phyloP scores from a whole-genome alignment of 108 stramenopile species.

The Pseudonitzschia delicatissima region DNA sequence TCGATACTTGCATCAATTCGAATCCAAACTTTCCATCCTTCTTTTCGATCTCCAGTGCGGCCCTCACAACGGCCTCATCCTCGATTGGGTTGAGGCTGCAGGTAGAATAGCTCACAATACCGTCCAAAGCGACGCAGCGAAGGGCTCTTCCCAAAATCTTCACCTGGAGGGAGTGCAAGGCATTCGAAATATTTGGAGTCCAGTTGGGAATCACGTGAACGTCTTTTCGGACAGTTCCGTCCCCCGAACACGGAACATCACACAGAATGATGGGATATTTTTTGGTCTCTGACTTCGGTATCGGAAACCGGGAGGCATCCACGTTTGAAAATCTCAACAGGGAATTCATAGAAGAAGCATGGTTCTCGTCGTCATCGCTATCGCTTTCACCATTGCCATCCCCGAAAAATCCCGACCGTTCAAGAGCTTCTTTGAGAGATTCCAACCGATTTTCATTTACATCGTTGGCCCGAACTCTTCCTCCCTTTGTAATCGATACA shows the following conservation, averaged over 20 bases:
- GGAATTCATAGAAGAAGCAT: background rate
- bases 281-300: background rate
- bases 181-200: constrained; percentile 53
- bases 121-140: constrained; percentile 64
- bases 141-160: constrained; percentile 67
- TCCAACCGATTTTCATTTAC: constrained; percentile 63
- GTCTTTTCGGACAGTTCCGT: constrained; percentile 88
- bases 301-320: constrained; percentile 11
- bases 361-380: background rate
- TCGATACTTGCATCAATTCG: constrained; percentile 49
- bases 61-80: constrained; percentile 88
- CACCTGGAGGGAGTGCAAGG: constrained; percentile 76
- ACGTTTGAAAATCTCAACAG: constrained; percentile 11
- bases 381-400: background rate
- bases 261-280: constrained; percentile 41
- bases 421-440: constrained; percentile 55
- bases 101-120: constrained; percentile 79
- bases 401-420: constrained; percentile 52
- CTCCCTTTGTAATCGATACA: constrained; percentile 1
- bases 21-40: constrained; percentile 5
- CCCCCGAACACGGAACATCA: constrained; percentile 91
- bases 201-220: constrained; percentile 69
- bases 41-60: constrained; percentile 35
- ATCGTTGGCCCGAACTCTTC: constrained; percentile 81
- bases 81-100: constrained; percentile 92